Evolutionary conservation across 495 filamentous ascomycete species (phyloP).

Genomic region (Talaromyces borbonicus): DNA sequence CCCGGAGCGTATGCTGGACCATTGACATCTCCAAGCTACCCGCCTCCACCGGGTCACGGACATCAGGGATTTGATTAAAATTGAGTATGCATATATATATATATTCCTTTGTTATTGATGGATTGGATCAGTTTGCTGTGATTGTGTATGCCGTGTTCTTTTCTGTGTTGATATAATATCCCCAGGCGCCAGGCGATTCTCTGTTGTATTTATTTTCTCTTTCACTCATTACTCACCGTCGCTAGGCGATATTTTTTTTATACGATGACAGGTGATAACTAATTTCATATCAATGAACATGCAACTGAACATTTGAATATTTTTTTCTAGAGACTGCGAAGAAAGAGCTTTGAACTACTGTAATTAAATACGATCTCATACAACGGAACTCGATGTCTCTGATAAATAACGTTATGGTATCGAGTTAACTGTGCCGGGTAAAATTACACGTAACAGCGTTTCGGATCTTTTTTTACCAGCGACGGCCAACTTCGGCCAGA

Average conservation of each 20-base stretch:
- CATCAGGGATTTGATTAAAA: conserved; percentile 1
- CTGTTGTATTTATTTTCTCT: not conserved
- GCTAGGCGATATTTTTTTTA: not conserved
- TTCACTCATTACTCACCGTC: not conserved
- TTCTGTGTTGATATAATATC: not conserved
- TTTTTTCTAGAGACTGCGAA: too few relatives aligned
- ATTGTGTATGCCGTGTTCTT: not conserved
- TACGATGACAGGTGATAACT: not conserved
- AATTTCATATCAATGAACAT: not conserved
- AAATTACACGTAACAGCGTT: too few relatives aligned
- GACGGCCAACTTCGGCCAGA: too few relatives aligned
- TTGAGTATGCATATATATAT: not conserved
- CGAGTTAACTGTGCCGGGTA: too few relatives aligned
- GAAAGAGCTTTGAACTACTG: too few relatives aligned
- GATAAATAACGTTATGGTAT: too few relatives aligned
- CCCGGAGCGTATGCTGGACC: conserved; percentile 40
- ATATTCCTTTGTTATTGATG: not conserved
- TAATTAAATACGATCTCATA: too few relatives aligned
- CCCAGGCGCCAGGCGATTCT: conserved; percentile 1
- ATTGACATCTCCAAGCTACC: conserved; percentile 25
- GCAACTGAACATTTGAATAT: not conserved
- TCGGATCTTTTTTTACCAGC: too few relatives aligned
- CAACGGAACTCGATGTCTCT: too few relatives aligned
- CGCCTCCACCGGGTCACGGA: conserved; percentile 7
- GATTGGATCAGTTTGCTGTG: not conserved